Base-by-base conservation (phyloP, 1,139 yeast genomes). In the Suhomyces atakaporum region DNA sequence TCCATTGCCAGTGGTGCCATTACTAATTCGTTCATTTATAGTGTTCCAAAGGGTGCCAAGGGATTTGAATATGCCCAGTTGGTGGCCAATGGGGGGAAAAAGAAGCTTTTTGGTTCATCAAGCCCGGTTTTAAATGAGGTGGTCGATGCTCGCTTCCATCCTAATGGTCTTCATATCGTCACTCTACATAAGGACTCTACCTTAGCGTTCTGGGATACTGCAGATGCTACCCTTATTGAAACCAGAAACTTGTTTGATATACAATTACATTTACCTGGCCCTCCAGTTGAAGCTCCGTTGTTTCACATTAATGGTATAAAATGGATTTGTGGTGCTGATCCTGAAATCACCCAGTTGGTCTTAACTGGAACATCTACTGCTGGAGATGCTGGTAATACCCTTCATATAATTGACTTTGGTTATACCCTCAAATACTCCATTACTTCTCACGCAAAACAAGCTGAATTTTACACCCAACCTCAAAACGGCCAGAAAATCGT, bases 131-230 rank as follows among this genome's bases (percentile, higher is more conserved):
- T 58, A 20, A 83, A 92, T 1, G 76, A 69, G 28, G 55, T 86
- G 2, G 50, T 68, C 2, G 79, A 78, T 36, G 82, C 96, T 0
- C 69, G 79, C 27, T 92, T 87, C 77, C 97, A 90, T 56, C 98
- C 99, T 2, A 88, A 89, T 56, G 97, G 97, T 0, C 73, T 88
- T 30, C 95, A 90, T 56, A 66, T 88, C 5, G 73, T 86, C 11
- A 83, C 96, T 0, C 75, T 80, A 2, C 95, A 90, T 55, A 78
- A 66, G 13, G 97, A 90, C 51, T 92, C 90, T 34, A 76, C 95
- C 0, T 53, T 94, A 30, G 96, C 79, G 4, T 92, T 92, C 52
- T 94, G 97, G 97, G 98, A 92, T 59, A 82, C 87, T 1, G 73
- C 79, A 25, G 81, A 82, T 27, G 96, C 94, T 0, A 77, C 77